Percentiles rank a stretch among this genome's conserved stretches.
Conservation (phyloP, 371 early-diverging fungal genomes). For the Lichtheimia hyalospora region DNA sequence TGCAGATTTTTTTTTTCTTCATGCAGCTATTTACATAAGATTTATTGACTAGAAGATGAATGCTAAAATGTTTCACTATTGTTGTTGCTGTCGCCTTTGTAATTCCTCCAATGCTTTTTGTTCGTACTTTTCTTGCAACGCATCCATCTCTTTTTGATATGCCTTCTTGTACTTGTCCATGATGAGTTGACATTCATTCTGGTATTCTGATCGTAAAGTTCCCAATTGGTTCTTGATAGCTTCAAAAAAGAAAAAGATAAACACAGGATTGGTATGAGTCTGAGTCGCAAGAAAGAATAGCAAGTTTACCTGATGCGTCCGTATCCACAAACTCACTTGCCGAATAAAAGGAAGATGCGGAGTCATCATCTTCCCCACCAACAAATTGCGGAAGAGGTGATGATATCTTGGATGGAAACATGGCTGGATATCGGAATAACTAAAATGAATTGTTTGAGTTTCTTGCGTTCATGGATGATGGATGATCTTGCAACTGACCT, state of each 20-base stretch:
- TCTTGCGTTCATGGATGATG: not conserved
- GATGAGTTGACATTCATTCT: slow-evolving; percentile 5
- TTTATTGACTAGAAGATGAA: too few species aligned
- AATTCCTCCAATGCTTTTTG: not conserved
- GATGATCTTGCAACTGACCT: too few species aligned
- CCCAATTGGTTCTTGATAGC: not conserved
- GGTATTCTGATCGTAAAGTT: not conserved
- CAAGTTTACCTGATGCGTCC: not conserved
- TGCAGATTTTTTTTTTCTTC: too few species aligned
- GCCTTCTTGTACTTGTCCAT: not conserved
- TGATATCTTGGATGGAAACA: not conserved
- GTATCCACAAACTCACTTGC: slow-evolving; percentile 4
- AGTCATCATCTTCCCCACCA: slow-evolving; percentile 1
- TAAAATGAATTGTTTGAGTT: not conserved
- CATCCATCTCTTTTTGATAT: slow-evolving; percentile 2
- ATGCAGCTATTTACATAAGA: too few species aligned
- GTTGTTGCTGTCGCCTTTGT: too few species aligned
- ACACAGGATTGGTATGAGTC: not conserved
- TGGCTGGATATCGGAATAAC: not conserved
- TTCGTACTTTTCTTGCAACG: not conserved
- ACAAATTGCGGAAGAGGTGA: not conserved
- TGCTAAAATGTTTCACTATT: too few species aligned
- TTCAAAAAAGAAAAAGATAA: not conserved
- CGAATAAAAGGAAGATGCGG: slow-evolving; percentile 6
- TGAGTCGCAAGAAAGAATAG: not conserved